These are phyloP conservation scores for Neofusicoccum kwambonambiense DNA, from an alignment of 2,329 filamentous ascomycete species.

Conservation along the genomic window DNA sequence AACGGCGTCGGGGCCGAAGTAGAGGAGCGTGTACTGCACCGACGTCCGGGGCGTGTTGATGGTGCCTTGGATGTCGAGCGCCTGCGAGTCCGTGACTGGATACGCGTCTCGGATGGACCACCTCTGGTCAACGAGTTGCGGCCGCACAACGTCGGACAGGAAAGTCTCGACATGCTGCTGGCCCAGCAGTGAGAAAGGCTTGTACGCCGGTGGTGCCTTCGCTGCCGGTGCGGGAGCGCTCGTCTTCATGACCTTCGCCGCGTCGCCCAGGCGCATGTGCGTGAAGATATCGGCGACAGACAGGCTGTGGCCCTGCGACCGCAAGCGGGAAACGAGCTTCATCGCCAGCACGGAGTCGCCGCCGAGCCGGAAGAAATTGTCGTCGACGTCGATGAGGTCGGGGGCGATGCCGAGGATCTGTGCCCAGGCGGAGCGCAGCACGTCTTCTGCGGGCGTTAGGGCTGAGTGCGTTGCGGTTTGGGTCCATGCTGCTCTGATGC, in stretches of 20 bases:
- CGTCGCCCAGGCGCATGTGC: slow-evolving; percentile 47
- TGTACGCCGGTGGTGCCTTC: slow-evolving; percentile 31
- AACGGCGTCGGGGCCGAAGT: slow-evolving; percentile 55
- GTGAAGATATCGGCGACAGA: slow-evolving; percentile 46
- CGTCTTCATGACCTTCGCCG: slow-evolving; percentile 53
- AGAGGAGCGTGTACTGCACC: slow-evolving; percentile 63
- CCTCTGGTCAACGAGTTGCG: slow-evolving; percentile 51
- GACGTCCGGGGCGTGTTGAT: slow-evolving; percentile 60
- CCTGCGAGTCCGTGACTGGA: slow-evolving; percentile 59
- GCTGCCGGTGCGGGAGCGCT: slow-evolving; percentile 23
- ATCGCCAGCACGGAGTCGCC: slow-evolving; percentile 49
- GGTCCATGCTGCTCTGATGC: slow-evolving; percentile 20
- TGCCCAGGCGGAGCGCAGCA: slow-evolving; percentile 27
- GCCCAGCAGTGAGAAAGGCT: slow-evolving; percentile 53
- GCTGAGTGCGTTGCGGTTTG: neutral
- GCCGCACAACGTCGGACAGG: slow-evolving; percentile 49
- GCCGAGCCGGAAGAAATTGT: slow-evolving; percentile 48
- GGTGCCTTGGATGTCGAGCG: slow-evolving; percentile 59
- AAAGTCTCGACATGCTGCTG: slow-evolving; percentile 43
- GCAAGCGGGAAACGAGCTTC: slow-evolving; percentile 42
- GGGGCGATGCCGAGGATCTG: slow-evolving; percentile 30
- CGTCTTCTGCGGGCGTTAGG: slow-evolving; percentile 26
- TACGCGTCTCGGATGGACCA: slow-evolving; percentile 57
- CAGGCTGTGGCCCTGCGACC: slow-evolving; percentile 35
- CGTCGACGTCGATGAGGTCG: slow-evolving; percentile 36